Conservation (phyloP, 2,329 filamentous ascomycete genomes). For the Botrytis hyacinthi region DNA sequence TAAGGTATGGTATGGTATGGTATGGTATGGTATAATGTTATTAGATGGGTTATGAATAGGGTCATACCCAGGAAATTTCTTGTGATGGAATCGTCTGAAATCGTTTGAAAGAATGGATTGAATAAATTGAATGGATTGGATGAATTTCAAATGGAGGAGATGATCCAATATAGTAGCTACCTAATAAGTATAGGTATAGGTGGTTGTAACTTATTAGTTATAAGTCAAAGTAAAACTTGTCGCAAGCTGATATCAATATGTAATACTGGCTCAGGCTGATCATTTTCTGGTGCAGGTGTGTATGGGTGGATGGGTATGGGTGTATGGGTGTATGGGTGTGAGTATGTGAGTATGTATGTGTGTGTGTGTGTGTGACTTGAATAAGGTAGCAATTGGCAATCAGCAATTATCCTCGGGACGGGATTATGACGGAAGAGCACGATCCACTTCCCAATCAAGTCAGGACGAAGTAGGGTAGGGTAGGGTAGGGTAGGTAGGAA, state of each 20-base stretch:
- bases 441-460: not conserved
- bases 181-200: not conserved
- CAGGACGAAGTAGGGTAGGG: not conserved
- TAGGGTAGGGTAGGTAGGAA: not conserved
- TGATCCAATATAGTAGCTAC: not conserved
- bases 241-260: constrained; percentile 2
- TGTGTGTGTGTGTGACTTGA: not conserved
- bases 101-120: not conserved
- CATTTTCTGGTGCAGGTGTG: not conserved
- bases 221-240: not conserved
- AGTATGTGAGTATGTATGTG: too few relatives aligned
- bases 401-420: not conserved
- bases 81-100: not conserved
- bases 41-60: not conserved
- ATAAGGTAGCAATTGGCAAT: not conserved
- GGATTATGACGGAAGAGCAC: not conserved
- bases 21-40: not conserved
- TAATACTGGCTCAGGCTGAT: not conserved
- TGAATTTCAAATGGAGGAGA: not conserved
- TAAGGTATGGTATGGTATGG: not conserved
- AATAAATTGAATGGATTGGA: not conserved
- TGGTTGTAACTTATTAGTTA: not conserved
- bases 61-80: not conserved
- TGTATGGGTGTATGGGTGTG: too few relatives aligned
- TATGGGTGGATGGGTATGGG: not conserved